Evolutionary conservation across 192 early-diverging fungal genomes (phyloP).

Genomic region (Globomyces pollinis-pini): DNA sequence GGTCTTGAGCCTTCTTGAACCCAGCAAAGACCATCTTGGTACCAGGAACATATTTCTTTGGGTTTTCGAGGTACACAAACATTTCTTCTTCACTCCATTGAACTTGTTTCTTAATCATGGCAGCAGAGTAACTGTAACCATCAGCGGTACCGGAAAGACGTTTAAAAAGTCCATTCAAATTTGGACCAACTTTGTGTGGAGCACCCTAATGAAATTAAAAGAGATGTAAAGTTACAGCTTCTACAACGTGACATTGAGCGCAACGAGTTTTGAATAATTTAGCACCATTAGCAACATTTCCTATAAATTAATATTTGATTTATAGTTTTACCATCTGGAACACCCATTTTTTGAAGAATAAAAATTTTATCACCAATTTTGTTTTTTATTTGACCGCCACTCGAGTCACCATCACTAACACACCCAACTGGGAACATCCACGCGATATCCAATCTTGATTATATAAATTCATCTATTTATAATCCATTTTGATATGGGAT

Average conservation of each 20-base stretch:
- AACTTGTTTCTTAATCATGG: slow-evolving; percentile 80
- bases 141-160: slow-evolving; percentile 77
- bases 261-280: slow-evolving; percentile 97
- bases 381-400: too few relatives aligned
- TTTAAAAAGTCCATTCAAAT: slow-evolving; percentile 88
- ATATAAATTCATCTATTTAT: too few relatives aligned
- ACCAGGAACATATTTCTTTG: slow-evolving; percentile 78
- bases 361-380: slow-evolving; percentile 1
- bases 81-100: slow-evolving; percentile 84
- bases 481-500: too few relatives aligned
- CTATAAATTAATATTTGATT: slow-evolving; percentile 19
- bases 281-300: slow-evolving; percentile 49
- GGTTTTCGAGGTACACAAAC: slow-evolving; percentile 95
- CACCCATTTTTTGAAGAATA: slow-evolving; percentile 4
- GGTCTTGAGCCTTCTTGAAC: slow-evolving; percentile 66
- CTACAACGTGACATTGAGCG: slow-evolving; percentile 96
- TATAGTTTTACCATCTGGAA: slow-evolving; percentile 1
- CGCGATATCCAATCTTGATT: too few relatives aligned
- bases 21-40: slow-evolving; percentile 99
- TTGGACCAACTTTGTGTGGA: slow-evolving; percentile 93
- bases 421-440: too few relatives aligned
- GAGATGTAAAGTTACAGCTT: too few relatives aligned
- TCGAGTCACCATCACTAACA: too few relatives aligned
- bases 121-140: slow-evolving; percentile 89
- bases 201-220: slow-evolving; percentile 41